phyloP scores from a whole-genome alignment of 2,329 filamentous ascomycete genomes.

The Aspergillus calidoustus region DNA sequence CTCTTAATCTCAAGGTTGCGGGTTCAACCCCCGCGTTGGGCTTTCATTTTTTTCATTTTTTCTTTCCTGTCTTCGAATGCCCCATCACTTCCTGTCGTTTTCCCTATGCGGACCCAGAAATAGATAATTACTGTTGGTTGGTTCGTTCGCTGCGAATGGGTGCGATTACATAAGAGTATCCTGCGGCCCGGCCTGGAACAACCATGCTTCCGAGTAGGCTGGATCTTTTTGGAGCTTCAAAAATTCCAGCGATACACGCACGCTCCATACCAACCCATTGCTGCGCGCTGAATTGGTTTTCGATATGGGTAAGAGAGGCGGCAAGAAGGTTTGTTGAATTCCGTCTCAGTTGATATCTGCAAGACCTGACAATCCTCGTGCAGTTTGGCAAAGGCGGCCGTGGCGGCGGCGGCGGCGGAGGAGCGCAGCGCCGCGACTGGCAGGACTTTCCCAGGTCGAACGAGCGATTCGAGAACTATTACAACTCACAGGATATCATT shows the following conservation, averaged over 20 bases:
- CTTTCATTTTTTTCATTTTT: constrained; percentile 26
- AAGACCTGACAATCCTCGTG: constrained; percentile 4
- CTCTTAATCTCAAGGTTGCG: constrained; percentile 53
- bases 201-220: constrained; percentile 7
- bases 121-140: neutral
- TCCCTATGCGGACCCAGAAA: neutral
- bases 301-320: constrained; percentile 39
- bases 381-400: constrained; percentile 52
- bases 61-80: neutral
- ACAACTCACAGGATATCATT: constrained; percentile 76
- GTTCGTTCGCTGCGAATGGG: neutral
- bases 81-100: neutral
- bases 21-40: constrained; percentile 50
- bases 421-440: constrained; percentile 53
- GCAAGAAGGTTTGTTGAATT: constrained; percentile 32
- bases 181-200: neutral
- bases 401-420: constrained; percentile 47
- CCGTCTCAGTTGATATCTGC: neutral
- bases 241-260: neutral
- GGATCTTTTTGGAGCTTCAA: constrained; percentile 17
- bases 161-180: constrained; percentile 3
- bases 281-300: neutral
- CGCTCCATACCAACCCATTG: neutral
- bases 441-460: constrained; percentile 76
- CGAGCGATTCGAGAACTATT: constrained; percentile 83